These are phyloP conservation scores for Phialemoniopsis sp. DNA, from an alignment of 2,329 filamentous ascomycete species.

Conservation along the genomic window DNA sequence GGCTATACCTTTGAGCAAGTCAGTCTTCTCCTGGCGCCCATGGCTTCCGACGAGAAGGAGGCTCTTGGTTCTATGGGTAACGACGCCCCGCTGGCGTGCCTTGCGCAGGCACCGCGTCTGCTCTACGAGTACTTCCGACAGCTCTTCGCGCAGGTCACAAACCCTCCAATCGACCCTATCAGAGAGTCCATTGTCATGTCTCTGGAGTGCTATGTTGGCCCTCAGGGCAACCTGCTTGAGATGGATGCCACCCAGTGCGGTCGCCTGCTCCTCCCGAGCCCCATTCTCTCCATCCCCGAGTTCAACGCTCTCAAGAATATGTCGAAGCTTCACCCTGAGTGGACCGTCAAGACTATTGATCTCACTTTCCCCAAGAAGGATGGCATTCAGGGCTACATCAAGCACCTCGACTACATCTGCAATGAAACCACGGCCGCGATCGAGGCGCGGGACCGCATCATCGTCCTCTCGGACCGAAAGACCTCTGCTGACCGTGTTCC, in stretches of 20 bases:
- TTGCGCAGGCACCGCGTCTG: conserved; percentile 83
- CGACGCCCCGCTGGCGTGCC: conserved; percentile 85
- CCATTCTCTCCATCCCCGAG: conserved; percentile 83
- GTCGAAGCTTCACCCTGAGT: conserved; percentile 65
- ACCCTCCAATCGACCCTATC: conserved; percentile 95
- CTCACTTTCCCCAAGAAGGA: conserved; percentile 87
- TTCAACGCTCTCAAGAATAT: conserved; percentile 86
- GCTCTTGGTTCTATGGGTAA: conserved; percentile 98
- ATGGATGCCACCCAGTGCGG: conserved; percentile 90
- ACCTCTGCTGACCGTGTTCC: conserved; percentile 78
- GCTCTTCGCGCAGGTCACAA: conserved; percentile 96
- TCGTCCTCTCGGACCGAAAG: conserved; percentile 85
- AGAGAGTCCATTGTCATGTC: conserved; percentile 98
- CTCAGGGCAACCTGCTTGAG: conserved; percentile 90
- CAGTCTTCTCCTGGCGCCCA: conserved; percentile 83
- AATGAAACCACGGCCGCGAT: conserved; percentile 80
- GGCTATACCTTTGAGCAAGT: conserved; percentile 96
- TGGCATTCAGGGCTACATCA: conserved; percentile 78
- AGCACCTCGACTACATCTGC: conserved; percentile 85
- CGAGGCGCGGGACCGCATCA: conserved; percentile 76
- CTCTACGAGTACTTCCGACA: conserved; percentile 97
- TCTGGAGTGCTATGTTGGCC: conserved; percentile 90
- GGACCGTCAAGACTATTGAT: conserved; percentile 88
- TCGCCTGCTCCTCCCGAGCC: conserved; percentile 80
- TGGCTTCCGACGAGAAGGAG: conserved; percentile 97